Conservation (phyloP, 768 basidiomycete species). For the Kondoa subrosea region DNA sequence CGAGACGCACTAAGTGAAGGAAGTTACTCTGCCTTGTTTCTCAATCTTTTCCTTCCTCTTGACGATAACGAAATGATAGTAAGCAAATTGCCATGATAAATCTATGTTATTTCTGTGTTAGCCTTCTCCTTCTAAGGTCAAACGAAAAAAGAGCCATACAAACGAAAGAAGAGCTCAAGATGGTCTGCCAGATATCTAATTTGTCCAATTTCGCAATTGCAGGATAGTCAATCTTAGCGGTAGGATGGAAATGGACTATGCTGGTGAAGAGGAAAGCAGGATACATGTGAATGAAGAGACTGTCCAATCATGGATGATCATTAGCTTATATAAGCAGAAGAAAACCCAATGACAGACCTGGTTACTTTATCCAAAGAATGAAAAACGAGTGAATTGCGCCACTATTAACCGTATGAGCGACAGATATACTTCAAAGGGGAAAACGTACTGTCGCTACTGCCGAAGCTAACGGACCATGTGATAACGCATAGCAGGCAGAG, state of each 20-base stretch:
- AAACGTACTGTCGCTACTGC: neutral
- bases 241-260: slow-evolving; percentile 82
- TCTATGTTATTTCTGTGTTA: slow-evolving; percentile 39
- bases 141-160: slow-evolving; percentile 43
- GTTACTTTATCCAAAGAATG: slow-evolving; percentile 72
- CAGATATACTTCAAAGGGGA: slow-evolving; percentile 28
- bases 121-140: neutral
- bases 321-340: neutral
- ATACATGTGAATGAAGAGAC: slow-evolving; percentile 87
- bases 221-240: slow-evolving; percentile 65
- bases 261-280: slow-evolving; percentile 78
- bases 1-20: slow-evolving; percentile 47
- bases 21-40: slow-evolving; percentile 78
- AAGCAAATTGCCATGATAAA: slow-evolving; percentile 75
- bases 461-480: slow-evolving; percentile 40
- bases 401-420: slow-evolving; percentile 67
- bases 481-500: slow-evolving; percentile 79
- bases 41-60: slow-evolving; percentile 76
- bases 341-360: neutral
- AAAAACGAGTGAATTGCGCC: slow-evolving; percentile 96
- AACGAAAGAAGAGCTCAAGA: slow-evolving; percentile 63
- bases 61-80: slow-evolving; percentile 89
- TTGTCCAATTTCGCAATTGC: slow-evolving; percentile 55
- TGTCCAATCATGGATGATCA: slow-evolving; percentile 44
- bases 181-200: slow-evolving; percentile 51